phyloP scores from a whole-genome alignment of 345 rosid species.

The Eucalyptus guilfoylei region DNA sequence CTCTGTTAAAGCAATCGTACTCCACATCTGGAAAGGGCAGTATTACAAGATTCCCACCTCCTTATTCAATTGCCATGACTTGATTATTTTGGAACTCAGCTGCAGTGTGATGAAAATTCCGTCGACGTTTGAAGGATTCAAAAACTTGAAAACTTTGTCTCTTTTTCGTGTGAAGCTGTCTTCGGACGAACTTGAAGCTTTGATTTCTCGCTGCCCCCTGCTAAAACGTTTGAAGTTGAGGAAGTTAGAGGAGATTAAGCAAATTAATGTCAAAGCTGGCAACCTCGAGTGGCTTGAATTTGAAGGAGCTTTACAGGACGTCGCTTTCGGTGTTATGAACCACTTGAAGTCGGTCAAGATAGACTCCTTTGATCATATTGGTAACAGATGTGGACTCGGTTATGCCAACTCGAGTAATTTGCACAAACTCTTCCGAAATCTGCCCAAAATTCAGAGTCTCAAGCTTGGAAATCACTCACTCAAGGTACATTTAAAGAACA shows the following conservation, averaged over 20 bases:
- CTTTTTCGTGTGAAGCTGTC: background rate
- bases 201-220: background rate
- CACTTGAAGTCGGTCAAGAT: background rate
- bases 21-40: background rate
- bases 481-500: background rate
- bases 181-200: background rate
- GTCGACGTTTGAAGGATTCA: background rate
- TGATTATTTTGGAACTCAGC: background rate
- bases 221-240: background rate
- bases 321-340: background rate
- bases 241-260: background rate
- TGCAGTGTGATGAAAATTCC: background rate
- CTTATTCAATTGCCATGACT: background rate
- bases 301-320: background rate
- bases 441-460: background rate
- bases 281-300: background rate
- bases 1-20: background rate
- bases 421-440: background rate
- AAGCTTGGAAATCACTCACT: background rate
- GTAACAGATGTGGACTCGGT: background rate
- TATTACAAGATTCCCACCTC: background rate
- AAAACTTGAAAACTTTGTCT: background rate
- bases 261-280: background rate
- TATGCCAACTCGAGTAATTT: background rate
- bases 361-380: background rate